Conservation (phyloP, 441 rosid species). For the Corymbia calophylla region DNA sequence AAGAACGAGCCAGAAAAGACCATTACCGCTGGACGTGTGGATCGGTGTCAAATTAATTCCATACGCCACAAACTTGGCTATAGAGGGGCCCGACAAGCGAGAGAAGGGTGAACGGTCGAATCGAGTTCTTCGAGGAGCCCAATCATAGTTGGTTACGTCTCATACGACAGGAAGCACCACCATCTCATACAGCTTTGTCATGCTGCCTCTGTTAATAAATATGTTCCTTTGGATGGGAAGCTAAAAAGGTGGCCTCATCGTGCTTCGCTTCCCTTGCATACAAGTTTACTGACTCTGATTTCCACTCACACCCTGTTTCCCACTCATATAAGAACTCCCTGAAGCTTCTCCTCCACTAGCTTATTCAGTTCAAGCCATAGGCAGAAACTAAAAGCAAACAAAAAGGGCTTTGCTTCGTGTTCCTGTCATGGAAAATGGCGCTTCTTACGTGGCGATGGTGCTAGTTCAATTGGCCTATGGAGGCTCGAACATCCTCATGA, state of each 20-base stretch:
- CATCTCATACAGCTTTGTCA: neutral
- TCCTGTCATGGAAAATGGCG: slow-evolving; percentile 8
- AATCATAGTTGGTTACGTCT: neutral
- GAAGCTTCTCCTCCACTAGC: neutral
- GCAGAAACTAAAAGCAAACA: neutral
- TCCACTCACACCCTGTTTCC: neutral
- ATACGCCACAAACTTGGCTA: neutral
- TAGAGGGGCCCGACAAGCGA: neutral
- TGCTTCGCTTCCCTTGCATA: neutral
- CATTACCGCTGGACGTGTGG: neutral
- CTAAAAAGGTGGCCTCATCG: neutral
- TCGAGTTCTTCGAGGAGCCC: neutral
- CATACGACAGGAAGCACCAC: neutral
- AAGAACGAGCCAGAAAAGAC: neutral
- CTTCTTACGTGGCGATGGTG: slow-evolving; percentile 22
- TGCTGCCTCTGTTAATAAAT: neutral
- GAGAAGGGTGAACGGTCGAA: neutral
- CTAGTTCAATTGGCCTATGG: slow-evolving; percentile 31
- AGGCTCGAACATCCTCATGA: slow-evolving; percentile 30
- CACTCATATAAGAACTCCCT: neutral
- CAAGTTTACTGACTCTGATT: neutral
- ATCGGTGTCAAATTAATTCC: neutral
- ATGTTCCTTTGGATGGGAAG: neutral
- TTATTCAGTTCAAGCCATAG: neutral
- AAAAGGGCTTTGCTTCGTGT: neutral